phyloP scores from a whole-genome alignment of 768 basidiomycete species.

The Tricholoma saponaceum region DNA sequence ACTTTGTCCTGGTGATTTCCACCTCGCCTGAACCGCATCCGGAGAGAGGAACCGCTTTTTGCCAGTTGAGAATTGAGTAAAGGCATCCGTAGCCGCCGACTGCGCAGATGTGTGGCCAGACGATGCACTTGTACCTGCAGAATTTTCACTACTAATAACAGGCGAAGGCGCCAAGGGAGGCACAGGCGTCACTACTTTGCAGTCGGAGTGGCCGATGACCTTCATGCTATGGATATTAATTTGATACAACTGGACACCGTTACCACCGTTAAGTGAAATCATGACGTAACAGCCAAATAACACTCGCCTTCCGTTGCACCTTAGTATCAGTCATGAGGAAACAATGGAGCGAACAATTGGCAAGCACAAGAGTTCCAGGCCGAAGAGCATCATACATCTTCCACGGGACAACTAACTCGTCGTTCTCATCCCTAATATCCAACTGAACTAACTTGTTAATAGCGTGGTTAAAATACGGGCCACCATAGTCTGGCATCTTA shows the following conservation, averaged over 20 bases:
- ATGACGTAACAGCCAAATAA: neutral
- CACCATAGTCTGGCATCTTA: neutral
- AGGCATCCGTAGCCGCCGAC: no score
- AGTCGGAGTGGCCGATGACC: neutral
- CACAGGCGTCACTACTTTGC: no score
- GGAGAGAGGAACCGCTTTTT: no score
- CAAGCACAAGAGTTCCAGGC: neutral
- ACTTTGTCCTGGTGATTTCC: slow-evolving; percentile 16
- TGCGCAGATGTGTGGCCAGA: no score
- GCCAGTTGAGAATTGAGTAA: no score
- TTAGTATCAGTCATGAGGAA: neutral
- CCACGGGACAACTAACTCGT: neutral
- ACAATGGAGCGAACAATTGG: neutral
- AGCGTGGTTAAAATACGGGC: neutral
- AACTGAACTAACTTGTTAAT: neutral
- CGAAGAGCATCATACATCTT: neutral
- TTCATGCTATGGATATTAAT: neutral
- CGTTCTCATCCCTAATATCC: neutral
- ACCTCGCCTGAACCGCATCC: neutral
- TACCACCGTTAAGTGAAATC: neutral
- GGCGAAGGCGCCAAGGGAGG: no score
- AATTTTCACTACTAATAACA: no score
- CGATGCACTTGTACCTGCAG: no score
- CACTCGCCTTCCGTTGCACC: neutral
- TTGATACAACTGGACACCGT: neutral